Conservation (phyloP, 2,329 filamentous ascomycete species). For the Metarhizium rileyi region DNA sequence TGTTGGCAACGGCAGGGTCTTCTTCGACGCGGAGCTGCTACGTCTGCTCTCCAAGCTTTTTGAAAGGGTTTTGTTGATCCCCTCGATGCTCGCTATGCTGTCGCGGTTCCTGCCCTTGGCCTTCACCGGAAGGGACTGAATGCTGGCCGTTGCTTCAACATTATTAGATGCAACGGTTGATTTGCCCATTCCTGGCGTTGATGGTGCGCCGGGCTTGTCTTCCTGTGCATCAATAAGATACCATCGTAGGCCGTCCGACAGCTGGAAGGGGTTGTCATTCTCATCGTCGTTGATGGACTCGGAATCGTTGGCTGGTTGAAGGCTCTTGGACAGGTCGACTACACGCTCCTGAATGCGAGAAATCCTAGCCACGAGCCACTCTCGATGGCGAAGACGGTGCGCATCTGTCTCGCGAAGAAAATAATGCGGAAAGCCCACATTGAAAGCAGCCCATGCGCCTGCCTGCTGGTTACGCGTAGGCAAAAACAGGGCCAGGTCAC, state of each 20-base stretch:
- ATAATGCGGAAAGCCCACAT: slow-evolving; percentile 93
- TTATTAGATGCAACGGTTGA: slow-evolving; percentile 82
- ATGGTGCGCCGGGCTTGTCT: slow-evolving; percentile 83
- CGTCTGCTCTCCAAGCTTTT: slow-evolving; percentile 87
- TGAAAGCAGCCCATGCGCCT: slow-evolving; percentile 96
- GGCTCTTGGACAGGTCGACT: slow-evolving; percentile 78
- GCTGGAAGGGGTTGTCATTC: slow-evolving; percentile 93
- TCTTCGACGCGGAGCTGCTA: slow-evolving; percentile 78
- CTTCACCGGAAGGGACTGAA: slow-evolving; percentile 39
- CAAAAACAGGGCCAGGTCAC: slow-evolving; percentile 86
- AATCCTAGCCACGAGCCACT: slow-evolving; percentile 96
- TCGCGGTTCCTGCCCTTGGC: slow-evolving; percentile 35
- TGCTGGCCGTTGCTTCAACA: slow-evolving; percentile 75
- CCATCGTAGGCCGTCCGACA: slow-evolving; percentile 92
- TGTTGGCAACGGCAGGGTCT: slow-evolving; percentile 50
- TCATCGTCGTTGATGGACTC: slow-evolving; percentile 53
- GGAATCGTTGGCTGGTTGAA: slow-evolving; percentile 41
- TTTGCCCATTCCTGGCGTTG: slow-evolving; percentile 86
- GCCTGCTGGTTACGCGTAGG: slow-evolving; percentile 91
- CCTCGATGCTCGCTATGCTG: slow-evolving; percentile 52
- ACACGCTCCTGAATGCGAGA: slow-evolving; percentile 84
- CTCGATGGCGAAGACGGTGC: slow-evolving; percentile 66
- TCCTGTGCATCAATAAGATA: slow-evolving; percentile 90
- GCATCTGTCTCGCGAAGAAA: slow-evolving; percentile 89
- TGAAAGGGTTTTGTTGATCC: slow-evolving; percentile 67